Evolutionary conservation across 2,329 filamentous ascomycete genomes (phyloP), one percentile per base, ranked within the genome.

Genomic region (Coniochaeta sp.): DNA sequence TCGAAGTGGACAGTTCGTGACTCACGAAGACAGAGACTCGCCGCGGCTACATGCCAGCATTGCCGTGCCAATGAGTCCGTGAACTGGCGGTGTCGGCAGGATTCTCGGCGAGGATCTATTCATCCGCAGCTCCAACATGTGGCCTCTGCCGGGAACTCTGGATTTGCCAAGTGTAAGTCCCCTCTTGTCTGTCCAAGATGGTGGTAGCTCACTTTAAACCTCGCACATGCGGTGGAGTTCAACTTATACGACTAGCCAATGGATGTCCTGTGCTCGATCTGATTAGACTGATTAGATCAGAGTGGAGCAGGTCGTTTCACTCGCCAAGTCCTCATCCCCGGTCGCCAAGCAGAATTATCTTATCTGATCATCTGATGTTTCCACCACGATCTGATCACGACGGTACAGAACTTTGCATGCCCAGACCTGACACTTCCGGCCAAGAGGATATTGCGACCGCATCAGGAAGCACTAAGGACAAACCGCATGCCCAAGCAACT

Each of bases 311-410:
- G n/a, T 46, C 4, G 6, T 9, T 4, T 12, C 5, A n/a, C 9
- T 7, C 10, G 26, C 42, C 42, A 32, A 9, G n/a, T 32, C 9
- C 9, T 32, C 9, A n/a, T 32, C 30, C 30, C n/a, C 9, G 9
- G 9, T 9, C 30, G 45, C 45, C 45, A 48, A 48, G 45, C 27
- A 3, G 30, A 48, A 18, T 48, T 48, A 48, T 48, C 50, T 51
- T 51, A 51, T 51, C 50, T 47, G 50, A 51, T 51, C 38, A 51
- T 48, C 50, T 48, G 50, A 51, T 51, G 12, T 18, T 28, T 18
- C 30, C n/a, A 14, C 7, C 6, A 7, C 33, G 7, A 14, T 6
- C 3, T 22, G 18, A 18, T 24, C 27, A 30, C 45, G 24, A 48
- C n/a, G n/a, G 24, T n/a, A 12, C 6, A n/a, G 8, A 33, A 33